Base-by-base conservation (phyloP, 2,329 filamentous ascomycete species). In the Elsinoe batatas region DNA sequence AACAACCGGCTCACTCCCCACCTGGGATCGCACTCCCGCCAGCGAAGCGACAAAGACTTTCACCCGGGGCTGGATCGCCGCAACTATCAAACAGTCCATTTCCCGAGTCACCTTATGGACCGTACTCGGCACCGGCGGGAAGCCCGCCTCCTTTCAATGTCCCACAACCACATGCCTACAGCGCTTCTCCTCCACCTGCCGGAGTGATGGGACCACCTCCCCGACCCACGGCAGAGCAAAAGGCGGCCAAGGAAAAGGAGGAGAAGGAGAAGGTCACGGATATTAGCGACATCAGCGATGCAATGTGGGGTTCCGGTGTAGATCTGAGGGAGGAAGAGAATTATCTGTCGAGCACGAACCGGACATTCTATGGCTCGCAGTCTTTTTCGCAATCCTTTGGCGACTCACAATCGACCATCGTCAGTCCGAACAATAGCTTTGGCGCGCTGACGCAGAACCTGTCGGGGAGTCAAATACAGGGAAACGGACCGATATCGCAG, bases 281-380 rank as follows among this genome's bases (percentile, higher is more conserved):
- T 47, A 70, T 76, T 11, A 88, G 91, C 63, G 88, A 95, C 64
- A 79, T 91, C 44, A 88, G 85, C 61, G 91, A 96, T 71, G 87
- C 90, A 51, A 72, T 95, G 55, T 84, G 85, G 15, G 88, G 87
- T 15, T 91, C 89, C 13, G 90, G 89, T 50, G 89, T 96, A 60
- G 88, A 95, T 72, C 72, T 95, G 46, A 83, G 85, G 57, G 89
- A 89, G 61, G 91, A 95, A 69, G 88, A 94, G 65, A 87, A 90
- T 63, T 87, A 83, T 61, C 77, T 93, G 68, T 84, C 88, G 43
- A 83, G 82, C 58, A 75, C 82, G 56, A 85, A 83, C 65, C 47
- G 58, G 17, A 57, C 58, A n/a, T 43, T 54, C 32, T 61, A 61
- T 46, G 60, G 58, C 22, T 44, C 46, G 7, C 17, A 47, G 1